Evolutionary conservation across 192 early-diverging fungal genomes (phyloP), one percentile per base, ranked within the genome.

Genomic region (Coemansia javaensis): DNA sequence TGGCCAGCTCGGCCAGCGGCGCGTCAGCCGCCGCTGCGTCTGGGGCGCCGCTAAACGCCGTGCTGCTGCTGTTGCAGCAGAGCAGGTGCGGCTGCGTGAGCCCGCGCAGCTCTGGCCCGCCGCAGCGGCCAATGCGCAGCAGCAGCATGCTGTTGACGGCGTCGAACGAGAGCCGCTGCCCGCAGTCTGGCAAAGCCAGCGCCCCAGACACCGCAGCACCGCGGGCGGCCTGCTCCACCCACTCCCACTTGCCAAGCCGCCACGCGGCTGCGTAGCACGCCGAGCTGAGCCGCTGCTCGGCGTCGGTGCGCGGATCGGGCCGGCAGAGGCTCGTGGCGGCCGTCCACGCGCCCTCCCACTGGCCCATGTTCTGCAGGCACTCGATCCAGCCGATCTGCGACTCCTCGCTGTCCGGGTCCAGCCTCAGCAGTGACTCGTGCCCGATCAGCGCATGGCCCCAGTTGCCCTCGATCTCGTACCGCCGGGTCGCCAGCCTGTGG

Each of bases 391-490:
- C 61, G 24, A 32, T 52, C 33, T 65, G 66, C 35, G 33, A 55
- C 28, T 53, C 50, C 28, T 55, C 49, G 43, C 40, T 64, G 2
- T 57, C 50, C 0, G 72, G 65, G 31, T 64, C 50, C 13, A 50
- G 47, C 10, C 60, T 47, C 23, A 75, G 44, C 35, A 64, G 52
- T 10, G 72, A 55, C 54, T 75, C 72, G 47, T 69, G 66, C 7
- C 72, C 72, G n/a, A 75, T 69, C 12, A 68, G 53, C 16, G 72
- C 72, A 18, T 75, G 60, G 25, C 66, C 56, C 72, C 72, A 75
- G 50, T 69, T 56, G 17, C 72, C 72, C 38, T 75, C 65, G 22
- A 67, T 59, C 47, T 75, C 72, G 48, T 69, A 52, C 33, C 63
- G 63, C 40, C 60, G 66, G 33, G 64, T 43, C 0, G 54, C 40